These are phyloP conservation scores for Phragmites australis DNA, from an alignment of 176 grass and related monocot species.

Conservation along the genomic window DNA sequence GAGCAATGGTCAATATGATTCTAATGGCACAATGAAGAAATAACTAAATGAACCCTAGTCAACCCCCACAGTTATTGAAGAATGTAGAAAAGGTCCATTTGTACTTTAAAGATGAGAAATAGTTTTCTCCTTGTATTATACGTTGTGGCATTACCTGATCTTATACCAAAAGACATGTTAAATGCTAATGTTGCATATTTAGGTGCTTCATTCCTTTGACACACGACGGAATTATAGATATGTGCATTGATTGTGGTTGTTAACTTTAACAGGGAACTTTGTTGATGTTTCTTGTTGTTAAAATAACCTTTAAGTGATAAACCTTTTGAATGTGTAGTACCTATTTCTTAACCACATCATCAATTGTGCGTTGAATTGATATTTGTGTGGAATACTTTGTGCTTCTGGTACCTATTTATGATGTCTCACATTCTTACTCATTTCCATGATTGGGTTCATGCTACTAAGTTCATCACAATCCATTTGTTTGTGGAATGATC, in stretches of 20 bases:
- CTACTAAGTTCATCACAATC: too few species aligned
- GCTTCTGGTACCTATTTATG: not conserved
- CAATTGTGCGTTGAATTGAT: not conserved
- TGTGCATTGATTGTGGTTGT: not conserved
- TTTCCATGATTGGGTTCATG: conserved; percentile 18
- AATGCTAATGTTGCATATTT: not conserved
- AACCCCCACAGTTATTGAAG: not conserved
- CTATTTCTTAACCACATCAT: not conserved
- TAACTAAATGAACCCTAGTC: not conserved
- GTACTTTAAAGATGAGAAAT: not conserved
- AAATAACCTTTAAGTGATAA: not conserved
- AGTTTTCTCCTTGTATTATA: not conserved
- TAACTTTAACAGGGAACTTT: not conserved
- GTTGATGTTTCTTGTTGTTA: not conserved
- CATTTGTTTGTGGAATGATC: too few species aligned
- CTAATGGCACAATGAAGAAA: not conserved
- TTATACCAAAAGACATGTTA: not conserved
- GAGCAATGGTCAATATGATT: not conserved
- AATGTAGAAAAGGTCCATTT: not conserved
- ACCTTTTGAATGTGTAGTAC: not conserved
- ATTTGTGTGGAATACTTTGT: not conserved
- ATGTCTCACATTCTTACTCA: not conserved
- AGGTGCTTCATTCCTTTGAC: not conserved
- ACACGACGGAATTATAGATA: not conserved
- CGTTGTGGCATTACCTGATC: not conserved